Conservation (phyloP, 2,329 filamentous ascomycete species). For the Pyricularia pennisetigena region DNA sequence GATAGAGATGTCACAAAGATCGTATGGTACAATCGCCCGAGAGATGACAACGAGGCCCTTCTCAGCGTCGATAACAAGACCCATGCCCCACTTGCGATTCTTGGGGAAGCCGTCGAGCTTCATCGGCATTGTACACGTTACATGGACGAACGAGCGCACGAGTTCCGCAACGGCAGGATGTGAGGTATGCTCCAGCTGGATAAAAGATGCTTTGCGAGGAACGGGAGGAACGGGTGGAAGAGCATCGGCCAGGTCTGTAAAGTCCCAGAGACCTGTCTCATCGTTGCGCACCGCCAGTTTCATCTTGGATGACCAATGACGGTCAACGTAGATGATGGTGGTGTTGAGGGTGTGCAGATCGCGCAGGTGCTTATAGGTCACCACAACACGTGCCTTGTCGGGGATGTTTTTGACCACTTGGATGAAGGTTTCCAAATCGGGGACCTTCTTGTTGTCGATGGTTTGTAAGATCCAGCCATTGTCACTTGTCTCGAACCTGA, state of each 20-base stretch:
- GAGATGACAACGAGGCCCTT: conserved; percentile 94
- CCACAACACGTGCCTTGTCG: conserved; percentile 72
- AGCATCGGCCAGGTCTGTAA: conserved; percentile 72
- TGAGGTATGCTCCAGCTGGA: conserved; percentile 79
- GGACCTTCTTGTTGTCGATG: conserved; percentile 84
- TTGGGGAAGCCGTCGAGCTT: conserved; percentile 98
- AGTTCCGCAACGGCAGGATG: conserved; percentile 88
- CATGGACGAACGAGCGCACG: conserved; percentile 87
- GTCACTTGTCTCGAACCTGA: conserved; percentile 83
- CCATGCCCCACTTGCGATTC: conserved; percentile 89
- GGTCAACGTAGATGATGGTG: conserved; percentile 82
- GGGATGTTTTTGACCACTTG: conserved; percentile 84
- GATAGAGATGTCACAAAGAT: conserved; percentile 91
- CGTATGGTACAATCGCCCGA: conserved; percentile 86
- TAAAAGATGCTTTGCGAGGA: conserved; percentile 76
- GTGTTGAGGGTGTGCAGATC: conserved; percentile 94
- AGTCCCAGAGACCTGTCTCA: conserved; percentile 85
- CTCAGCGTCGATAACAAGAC: conserved; percentile 92
- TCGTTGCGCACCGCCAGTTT: conserved; percentile 87
- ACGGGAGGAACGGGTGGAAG: conserved; percentile 64
- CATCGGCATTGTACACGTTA: conserved; percentile 85
- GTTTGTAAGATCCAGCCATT: conserved; percentile 92
- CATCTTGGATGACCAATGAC: conserved; percentile 96
- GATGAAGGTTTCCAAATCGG: conserved; percentile 80
- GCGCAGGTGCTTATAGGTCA: conserved; percentile 90